These are phyloP conservation scores for Lunularia cruciata DNA, from an alignment of 225 moss, liverwort and hornwort species.

Conservation along the genomic window DNA sequence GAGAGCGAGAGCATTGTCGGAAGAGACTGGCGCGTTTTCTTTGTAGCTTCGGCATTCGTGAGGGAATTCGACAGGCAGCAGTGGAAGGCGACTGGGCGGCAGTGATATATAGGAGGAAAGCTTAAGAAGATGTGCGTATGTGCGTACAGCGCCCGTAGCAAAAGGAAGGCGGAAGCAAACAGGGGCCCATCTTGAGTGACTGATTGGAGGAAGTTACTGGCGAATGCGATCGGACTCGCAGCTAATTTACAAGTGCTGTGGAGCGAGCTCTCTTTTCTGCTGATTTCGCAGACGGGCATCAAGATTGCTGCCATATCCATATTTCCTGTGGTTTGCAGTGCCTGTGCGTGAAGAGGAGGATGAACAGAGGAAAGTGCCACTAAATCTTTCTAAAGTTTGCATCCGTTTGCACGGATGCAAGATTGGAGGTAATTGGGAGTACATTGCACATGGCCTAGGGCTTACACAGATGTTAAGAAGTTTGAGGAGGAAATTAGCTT, in stretches of 20 bases:
- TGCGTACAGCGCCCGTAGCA: slow-evolving; percentile 12
- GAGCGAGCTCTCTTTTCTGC: background rate
- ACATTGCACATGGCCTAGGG: no score
- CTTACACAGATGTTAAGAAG: no score
- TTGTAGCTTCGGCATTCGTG: no score
- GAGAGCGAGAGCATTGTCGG: no score
- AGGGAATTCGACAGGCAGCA: no score
- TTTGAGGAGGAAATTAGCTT: no score
- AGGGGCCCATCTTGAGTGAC: background rate
- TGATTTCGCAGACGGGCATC: slow-evolving; percentile 8
- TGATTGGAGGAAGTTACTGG: slow-evolving; percentile 22
- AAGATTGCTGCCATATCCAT: slow-evolving; percentile 29
- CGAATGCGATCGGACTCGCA: slow-evolving; percentile 3
- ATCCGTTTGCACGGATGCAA: no score
- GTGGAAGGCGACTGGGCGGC: no score
- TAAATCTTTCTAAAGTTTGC: no score
- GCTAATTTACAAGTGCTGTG: background rate
- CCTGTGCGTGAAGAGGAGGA: slow-evolving; percentile 28
- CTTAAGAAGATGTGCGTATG: slow-evolving; percentile 13
- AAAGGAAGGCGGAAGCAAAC: background rate
- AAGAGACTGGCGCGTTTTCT: no score
- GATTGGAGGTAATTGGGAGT: no score
- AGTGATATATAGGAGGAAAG: background rate
- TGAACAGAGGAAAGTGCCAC: slow-evolving; percentile 16
- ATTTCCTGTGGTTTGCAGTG: slow-evolving; percentile 25